A percentile compares a stretch with the other conserved stretches of the same genome.
These are phyloP conservation scores for Aspergillus aculeatus DNA, from an alignment of 2,329 filamentous ascomycete genomes.

Conservation along the genomic window DNA sequence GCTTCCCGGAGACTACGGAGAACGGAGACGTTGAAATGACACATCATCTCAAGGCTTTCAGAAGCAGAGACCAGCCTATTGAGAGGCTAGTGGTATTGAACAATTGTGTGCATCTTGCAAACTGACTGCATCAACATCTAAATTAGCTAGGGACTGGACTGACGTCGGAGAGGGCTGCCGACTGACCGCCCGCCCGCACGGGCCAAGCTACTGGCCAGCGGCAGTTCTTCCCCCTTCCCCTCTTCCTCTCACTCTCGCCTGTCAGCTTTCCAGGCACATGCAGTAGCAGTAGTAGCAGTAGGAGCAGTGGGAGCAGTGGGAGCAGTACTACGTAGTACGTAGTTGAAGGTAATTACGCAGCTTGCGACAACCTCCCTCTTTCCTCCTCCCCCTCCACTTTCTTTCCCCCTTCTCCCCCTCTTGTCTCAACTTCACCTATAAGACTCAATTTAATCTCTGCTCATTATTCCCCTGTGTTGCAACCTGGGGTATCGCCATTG, in stretches of 20 bases:
- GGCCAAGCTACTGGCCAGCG: neutral
- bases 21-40: too few relatives aligned
- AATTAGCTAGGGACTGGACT: neutral
- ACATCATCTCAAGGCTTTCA: too few relatives aligned
- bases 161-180: conserved; percentile 1
- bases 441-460: neutral
- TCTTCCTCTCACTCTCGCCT: neutral
- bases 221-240: neutral
- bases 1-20: too few relatives aligned
- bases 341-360: neutral
- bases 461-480: conserved; percentile 1
- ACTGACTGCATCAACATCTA: too few relatives aligned
- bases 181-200: conserved; percentile 4
- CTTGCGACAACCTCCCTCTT: conserved; percentile 10
- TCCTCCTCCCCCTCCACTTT: conserved; percentile 5
- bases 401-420: conserved; percentile 1
- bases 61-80: too few relatives aligned
- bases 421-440: neutral
- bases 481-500: neutral
- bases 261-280: neutral
- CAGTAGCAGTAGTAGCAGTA: neutral
- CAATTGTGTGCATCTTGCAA: neutral
- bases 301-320: too few relatives aligned
- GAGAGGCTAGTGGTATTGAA: too few relatives aligned
- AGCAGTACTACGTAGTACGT: neutral